Evolutionary conservation across 768 basidiomycete species (phyloP).

Genomic region (Heimioporus sp.): DNA sequence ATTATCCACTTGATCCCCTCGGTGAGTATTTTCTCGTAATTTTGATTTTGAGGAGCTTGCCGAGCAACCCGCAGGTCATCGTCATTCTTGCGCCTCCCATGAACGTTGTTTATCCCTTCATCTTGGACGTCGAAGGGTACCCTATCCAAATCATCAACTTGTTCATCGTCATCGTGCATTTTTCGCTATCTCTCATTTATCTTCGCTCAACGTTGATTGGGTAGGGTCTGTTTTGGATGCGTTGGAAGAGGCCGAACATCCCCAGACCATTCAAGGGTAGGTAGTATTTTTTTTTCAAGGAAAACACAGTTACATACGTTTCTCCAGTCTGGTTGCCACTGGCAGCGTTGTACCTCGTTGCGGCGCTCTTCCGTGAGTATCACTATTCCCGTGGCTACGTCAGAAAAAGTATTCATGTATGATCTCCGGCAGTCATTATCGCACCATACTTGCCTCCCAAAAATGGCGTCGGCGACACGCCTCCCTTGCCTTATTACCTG

Average conservation of each 20-base stretch:
- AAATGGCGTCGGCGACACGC: constrained; percentile 55
- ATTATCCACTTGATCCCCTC: constrained; percentile 56
- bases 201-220: constrained; percentile 2
- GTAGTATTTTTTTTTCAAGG: neutral
- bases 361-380: constrained; percentile 47
- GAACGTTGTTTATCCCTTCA: constrained; percentile 56
- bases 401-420: constrained; percentile 29
- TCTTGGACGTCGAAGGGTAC: constrained; percentile 50
- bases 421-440: constrained; percentile 34
- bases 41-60: neutral
- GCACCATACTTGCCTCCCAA: constrained; percentile 55
- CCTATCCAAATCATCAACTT: constrained; percentile 56
- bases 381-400: constrained; percentile 6
- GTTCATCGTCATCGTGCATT: constrained; percentile 51
- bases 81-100: constrained; percentile 55
- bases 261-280: constrained; percentile 54
- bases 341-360: constrained; percentile 53
- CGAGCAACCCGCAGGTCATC: constrained; percentile 35
- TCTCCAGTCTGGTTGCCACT: constrained; percentile 52
- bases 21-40: constrained; percentile 22
- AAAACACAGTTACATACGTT: constrained; percentile 1
- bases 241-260: constrained; percentile 48
- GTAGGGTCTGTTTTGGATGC: constrained; percentile 55
- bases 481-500: constrained; percentile 59
- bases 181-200: constrained; percentile 10